Evolutionary conservation across 257 asterid species (phyloP).

Genomic region (Solanum pinnatisectum): DNA sequence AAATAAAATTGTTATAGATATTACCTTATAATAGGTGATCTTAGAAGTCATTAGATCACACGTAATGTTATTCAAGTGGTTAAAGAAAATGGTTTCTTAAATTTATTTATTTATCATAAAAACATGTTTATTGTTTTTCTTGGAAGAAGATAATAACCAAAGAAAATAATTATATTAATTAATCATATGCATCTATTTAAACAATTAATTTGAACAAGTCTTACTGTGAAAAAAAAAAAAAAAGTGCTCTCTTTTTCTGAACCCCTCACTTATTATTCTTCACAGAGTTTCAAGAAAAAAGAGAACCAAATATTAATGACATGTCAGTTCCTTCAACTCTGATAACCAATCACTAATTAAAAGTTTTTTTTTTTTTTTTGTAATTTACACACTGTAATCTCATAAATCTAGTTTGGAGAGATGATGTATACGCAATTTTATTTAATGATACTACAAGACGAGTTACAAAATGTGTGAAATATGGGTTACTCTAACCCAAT

Average conservation of each 20-base stretch:
- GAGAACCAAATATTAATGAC: background rate
- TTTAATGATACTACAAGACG: no score
- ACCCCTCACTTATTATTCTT: conserved; percentile 2
- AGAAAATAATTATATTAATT: background rate
- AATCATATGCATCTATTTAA: background rate
- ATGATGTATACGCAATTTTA: no score
- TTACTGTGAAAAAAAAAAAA: background rate
- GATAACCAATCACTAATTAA: background rate
- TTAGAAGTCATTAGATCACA: background rate
- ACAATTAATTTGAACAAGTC: background rate
- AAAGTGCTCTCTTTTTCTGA: background rate
- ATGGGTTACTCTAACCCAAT: background rate
- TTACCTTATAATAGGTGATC: background rate
- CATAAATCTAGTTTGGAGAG: background rate
- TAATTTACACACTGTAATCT: background rate
- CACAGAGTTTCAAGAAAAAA: background rate
- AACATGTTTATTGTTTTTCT: background rate
- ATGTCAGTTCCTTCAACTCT: background rate
- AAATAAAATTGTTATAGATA: background rate
- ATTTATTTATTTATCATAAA: no score
- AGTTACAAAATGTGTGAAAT: background rate
- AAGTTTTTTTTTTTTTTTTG: no score
- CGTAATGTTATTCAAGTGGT: background rate
- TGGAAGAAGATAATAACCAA: background rate
- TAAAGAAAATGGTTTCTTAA: background rate